phyloP scores from a whole-genome alignment of 257 asterid species.

The Solanum sparsipilum region DNA sequence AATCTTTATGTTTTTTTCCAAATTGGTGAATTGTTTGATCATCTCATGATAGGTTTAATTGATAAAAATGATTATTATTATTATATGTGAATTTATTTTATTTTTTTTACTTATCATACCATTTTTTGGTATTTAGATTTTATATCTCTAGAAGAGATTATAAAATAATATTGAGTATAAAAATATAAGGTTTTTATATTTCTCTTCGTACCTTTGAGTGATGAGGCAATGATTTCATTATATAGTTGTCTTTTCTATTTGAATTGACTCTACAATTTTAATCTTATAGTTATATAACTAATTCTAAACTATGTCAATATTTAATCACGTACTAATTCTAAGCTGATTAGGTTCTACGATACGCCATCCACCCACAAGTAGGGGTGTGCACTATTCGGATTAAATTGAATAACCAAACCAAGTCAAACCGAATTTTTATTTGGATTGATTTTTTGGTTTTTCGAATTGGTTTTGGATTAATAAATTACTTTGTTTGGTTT shows the following conservation, averaged over 20 bases:
- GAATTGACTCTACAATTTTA: not conserved
- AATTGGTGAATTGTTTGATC: not conserved
- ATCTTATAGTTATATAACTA: too few species aligned
- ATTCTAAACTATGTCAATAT: not conserved
- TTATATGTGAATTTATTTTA: too few species aligned
- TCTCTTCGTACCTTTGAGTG: not conserved
- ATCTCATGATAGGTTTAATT: not conserved
- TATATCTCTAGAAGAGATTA: not conserved
- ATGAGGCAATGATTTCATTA: not conserved
- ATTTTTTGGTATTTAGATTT: not conserved
- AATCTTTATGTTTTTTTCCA: not conserved
- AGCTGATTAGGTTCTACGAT: not conserved
- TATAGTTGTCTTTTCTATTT: not conserved
- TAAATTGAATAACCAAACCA: too few species aligned
- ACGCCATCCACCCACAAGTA: not conserved
- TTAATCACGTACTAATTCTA: not conserved
- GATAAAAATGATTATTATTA: too few species aligned
- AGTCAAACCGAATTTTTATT: too few species aligned
- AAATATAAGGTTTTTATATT: not conserved
- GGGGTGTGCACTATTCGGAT: too few species aligned
- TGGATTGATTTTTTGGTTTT: too few species aligned
- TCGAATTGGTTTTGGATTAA: too few species aligned
- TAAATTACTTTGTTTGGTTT: too few species aligned
- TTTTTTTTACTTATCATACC: not conserved
- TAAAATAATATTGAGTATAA: not conserved